Percentiles rank a stretch among this genome's conserved stretches.
These are phyloP conservation scores for Podaxis sp. DNA, from an alignment of 768 basidiomycete genomes.

Conservation along the genomic window DNA sequence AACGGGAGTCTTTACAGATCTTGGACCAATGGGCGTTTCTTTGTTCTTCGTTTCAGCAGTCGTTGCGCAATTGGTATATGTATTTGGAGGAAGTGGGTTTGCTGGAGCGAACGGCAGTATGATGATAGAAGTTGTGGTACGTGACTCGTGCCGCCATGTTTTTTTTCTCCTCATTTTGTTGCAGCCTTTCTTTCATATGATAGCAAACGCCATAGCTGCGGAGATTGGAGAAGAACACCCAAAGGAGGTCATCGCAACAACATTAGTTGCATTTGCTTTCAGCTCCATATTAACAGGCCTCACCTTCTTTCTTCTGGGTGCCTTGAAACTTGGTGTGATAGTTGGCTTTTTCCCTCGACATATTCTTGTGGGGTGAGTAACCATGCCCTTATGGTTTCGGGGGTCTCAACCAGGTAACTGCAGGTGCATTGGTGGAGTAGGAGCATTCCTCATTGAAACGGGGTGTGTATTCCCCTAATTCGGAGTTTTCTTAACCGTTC, in stretches of 20 bases:
- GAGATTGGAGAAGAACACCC: conserved; percentile 72
- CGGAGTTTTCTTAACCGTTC: not conserved
- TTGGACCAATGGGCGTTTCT: conserved; percentile 89
- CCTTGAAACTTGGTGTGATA: conserved; percentile 76
- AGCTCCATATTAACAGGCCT: conserved; percentile 85
- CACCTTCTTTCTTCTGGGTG: conserved; percentile 84
- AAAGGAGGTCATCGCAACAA: conserved; percentile 82
- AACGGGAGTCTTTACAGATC: conserved; percentile 70
- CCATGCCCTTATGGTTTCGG: not conserved
- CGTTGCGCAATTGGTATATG: conserved; percentile 81
- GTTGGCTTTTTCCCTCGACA: conserved; percentile 97
- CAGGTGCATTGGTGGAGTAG: conserved; percentile 93
- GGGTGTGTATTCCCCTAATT: conserved; percentile 47
- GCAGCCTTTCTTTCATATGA: conserved; percentile 94
- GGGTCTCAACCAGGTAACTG: not conserved
- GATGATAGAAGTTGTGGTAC: conserved; percentile 98
- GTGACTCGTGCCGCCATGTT: conserved; percentile 25
- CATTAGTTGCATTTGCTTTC: conserved; percentile 83
- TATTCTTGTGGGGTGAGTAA: conserved; percentile 85
- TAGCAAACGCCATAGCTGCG: conserved; percentile 72
- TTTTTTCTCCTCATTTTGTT: not conserved
- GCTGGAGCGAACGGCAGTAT: conserved; percentile 89
- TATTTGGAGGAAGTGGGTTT: conserved; percentile 85
- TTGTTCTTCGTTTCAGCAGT: conserved; percentile 92
- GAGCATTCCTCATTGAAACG: conserved; percentile 87